Base-by-base conservation (phyloP, 441 rosid genomes). In the Gossypium davidsonii region DNA sequence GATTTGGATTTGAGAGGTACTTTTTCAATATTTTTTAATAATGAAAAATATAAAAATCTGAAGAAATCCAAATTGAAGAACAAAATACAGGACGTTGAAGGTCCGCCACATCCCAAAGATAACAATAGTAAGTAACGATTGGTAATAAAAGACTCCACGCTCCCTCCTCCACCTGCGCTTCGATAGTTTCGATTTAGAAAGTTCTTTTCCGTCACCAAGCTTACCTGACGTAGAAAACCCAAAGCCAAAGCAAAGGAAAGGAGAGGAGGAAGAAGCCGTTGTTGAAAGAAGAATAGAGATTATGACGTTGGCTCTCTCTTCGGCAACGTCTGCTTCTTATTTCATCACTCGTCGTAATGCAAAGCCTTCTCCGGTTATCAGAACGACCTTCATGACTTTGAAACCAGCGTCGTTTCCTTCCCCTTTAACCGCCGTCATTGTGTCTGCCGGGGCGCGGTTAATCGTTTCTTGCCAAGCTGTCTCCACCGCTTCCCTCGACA, bases 381-480 rank as follows among this genome's bases (percentile, higher is more conserved):
- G 21, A 63, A 51, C 67, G 6, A 25, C 68, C 15, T 49, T 26
- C 3, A 14, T 49, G 17, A 17, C 15, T 2, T 2, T 49, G 15
- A 67, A 68, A 67, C 73, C 72, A 3, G 65, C 71, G 0, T 62
- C 83, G 1, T 70, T 78, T 48, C 71, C 83, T 14, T 59, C 76
- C 26, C 55, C 83, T 56, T 28, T 71, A 12, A 44, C 44, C 14
- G 25, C 74, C 1, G 63, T 67, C 15, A 67, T 49, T 25, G 46
- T 51, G 17, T 3, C 25, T 49, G 9, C 14, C 4, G 31, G 10
- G 25, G 14, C 67, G 6, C 57, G 20, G 70, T 63, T 72, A 69
- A 67, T 1, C 20, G 60, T 83, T 21, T 82, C 81, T 4, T 80
- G 89, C 71, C 81, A 83, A 56, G 70, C 66, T 52, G 79, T 75